Percentiles rank a stretch among this genome's conserved stretches.
Evolutionary conservation across 2,329 filamentous ascomycete genomes (phyloP).

Genomic region (Verticillium nubilum): DNA sequence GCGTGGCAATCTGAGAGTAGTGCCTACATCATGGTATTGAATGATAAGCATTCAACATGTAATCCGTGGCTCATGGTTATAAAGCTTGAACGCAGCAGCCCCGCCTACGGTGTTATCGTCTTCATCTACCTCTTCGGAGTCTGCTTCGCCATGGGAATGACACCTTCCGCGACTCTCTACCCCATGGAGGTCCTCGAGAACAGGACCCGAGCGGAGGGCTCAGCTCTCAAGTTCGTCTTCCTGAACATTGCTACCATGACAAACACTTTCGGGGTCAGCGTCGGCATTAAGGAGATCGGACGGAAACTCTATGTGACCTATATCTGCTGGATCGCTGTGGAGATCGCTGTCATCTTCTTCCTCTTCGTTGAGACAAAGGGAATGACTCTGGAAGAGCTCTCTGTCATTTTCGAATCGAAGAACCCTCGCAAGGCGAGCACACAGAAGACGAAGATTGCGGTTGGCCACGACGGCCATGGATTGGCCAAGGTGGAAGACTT

Average conservation of each 20-base stretch:
- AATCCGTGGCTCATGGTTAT: no score
- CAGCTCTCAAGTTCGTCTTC: conserved; percentile 32
- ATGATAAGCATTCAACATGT: no score
- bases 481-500: neutral
- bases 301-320: conserved; percentile 19
- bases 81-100: no score
- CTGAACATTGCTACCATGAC: conserved; percentile 35
- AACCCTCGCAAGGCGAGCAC: conserved; percentile 21
- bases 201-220: conserved; percentile 34
- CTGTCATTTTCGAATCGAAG: conserved; percentile 14
- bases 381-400: conserved; percentile 60
- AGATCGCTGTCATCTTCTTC: conserved; percentile 58
- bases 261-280: conserved; percentile 42
- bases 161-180: conserved; percentile 31
- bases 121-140: conserved; percentile 32
- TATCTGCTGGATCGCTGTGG: conserved; percentile 12
- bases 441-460: conserved; percentile 17
- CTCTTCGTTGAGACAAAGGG: conserved; percentile 74
- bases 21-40: no score
- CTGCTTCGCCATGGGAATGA: conserved; percentile 30
- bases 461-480: conserved; percentile 13
- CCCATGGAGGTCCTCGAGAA: conserved; percentile 33
- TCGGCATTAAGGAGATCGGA: conserved; percentile 28
- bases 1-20: no score
- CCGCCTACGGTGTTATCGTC: conserved; percentile 33